A percentile compares a stretch with the other conserved stretches of the same genome.
phyloP scores from a whole-genome alignment of 2,329 filamentous ascomycete species.

The Sclerotinia subarctica region DNA sequence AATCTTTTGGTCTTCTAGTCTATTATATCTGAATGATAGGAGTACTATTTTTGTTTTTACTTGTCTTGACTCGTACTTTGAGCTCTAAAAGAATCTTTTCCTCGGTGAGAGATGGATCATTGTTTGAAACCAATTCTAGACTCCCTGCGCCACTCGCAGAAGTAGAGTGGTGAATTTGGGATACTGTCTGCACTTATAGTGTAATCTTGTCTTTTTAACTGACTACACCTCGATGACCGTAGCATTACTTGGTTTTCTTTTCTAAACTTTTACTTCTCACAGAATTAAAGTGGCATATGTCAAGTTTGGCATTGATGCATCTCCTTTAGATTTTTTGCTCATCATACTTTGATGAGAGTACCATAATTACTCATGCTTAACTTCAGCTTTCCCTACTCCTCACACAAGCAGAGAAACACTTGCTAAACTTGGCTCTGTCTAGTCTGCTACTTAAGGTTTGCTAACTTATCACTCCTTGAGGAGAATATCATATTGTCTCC shows the following conservation, averaged over 20 bases:
- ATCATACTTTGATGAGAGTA: neutral
- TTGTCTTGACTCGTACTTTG: neutral
- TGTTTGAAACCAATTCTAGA: neutral
- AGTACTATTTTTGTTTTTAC: neutral
- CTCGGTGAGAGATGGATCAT: neutral
- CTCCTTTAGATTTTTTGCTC: fast-evolving
- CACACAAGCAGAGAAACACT: neutral
- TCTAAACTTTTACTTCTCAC: neutral
- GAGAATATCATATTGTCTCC: neutral
- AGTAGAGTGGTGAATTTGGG: too few species aligned
- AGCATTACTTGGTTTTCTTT: too few species aligned
- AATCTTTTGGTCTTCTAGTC: neutral
- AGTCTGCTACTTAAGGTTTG: fast-evolving
- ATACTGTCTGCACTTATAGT: neutral
- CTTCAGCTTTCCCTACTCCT: neutral
- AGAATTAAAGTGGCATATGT: neutral
- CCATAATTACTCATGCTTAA: fast-evolving
- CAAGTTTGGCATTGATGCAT: neutral
- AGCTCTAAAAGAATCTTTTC: too few species aligned
- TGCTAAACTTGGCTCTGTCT: neutral
- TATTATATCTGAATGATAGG: fast-evolving
- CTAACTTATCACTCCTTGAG: fast-evolving
- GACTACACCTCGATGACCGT: neutral
- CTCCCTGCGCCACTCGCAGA: too few species aligned
- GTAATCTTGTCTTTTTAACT: neutral